These are phyloP conservation scores for Umbelopsis isabellina DNA, from an alignment of 192 early-diverging fungal species.

Conservation along the genomic window DNA sequence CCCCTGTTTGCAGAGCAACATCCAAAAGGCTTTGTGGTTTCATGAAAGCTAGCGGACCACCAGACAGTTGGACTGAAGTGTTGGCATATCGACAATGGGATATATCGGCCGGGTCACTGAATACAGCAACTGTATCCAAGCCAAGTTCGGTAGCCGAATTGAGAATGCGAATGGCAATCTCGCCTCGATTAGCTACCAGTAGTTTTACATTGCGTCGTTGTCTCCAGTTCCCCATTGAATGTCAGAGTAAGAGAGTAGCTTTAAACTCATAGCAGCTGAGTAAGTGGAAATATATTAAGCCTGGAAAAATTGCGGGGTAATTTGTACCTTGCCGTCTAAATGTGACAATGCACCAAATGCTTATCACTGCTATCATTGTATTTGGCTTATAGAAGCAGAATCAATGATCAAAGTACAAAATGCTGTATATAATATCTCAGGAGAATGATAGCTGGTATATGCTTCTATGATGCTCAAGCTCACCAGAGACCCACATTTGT, in stretches of 20 bases:
- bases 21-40: slow-evolving; percentile 74
- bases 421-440: no score
- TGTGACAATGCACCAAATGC: no score
- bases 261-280: slow-evolving; percentile 6
- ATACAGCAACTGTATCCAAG: slow-evolving; percentile 65
- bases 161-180: slow-evolving; percentile 80
- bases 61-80: slow-evolving; percentile 19
- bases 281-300: neutral
- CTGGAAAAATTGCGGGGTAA: slow-evolving; percentile 10
- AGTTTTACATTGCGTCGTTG: slow-evolving; percentile 34
- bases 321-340: no score
- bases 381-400: no score
- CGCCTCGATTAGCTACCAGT: slow-evolving; percentile 78
- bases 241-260: neutral
- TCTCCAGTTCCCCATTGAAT: slow-evolving; percentile 22
- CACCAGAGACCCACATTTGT: no score
- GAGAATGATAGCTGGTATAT: no score
- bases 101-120: slow-evolving; percentile 55
- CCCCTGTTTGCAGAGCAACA: slow-evolving; percentile 48
- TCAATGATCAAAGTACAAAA: no score
- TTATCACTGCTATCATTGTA: no score
- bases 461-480: no score
- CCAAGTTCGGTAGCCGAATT: slow-evolving; percentile 68
- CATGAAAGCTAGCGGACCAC: slow-evolving; percentile 54
- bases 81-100: slow-evolving; percentile 30